Percentiles rank a stretch among this genome's conserved stretches.
Evolutionary conservation across 2,329 filamentous ascomycete species (phyloP).

Genomic region (Penicillium sp.): DNA sequence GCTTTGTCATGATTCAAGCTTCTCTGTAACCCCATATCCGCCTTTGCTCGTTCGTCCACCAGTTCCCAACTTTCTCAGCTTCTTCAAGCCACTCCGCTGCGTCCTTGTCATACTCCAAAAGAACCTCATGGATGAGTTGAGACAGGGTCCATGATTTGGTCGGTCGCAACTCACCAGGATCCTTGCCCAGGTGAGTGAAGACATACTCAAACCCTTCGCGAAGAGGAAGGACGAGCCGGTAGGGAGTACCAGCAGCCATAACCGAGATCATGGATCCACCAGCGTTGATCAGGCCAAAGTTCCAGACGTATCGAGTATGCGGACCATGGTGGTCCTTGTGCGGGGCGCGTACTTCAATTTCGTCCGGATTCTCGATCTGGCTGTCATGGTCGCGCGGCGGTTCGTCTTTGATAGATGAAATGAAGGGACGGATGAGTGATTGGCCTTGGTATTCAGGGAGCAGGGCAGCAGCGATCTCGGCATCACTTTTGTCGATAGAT

Average conservation of each 20-base stretch:
- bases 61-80: constrained; percentile 37
- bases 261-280: constrained; percentile 54
- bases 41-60: constrained; percentile 37
- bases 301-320: constrained; percentile 30
- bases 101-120: constrained; percentile 28
- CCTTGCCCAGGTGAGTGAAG: constrained; percentile 36
- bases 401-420: constrained; percentile 11
- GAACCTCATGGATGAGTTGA: constrained; percentile 25
- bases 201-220: constrained; percentile 64
- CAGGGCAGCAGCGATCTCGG: constrained; percentile 38
- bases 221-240: constrained; percentile 71
- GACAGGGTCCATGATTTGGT: constrained; percentile 31
- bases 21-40: constrained; percentile 30
- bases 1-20: constrained; percentile 2
- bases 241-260: constrained; percentile 72
- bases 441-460: constrained; percentile 50
- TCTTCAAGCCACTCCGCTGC: constrained; percentile 36
- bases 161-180: constrained; percentile 35
- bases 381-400: not conserved
- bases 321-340: not conserved
- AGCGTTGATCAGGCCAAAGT: constrained; percentile 35
- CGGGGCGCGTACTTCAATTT: not conserved
- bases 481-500: constrained; percentile 39
- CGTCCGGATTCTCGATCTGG: not conserved
- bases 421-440: constrained; percentile 46